Evolutionary conservation across 2,329 filamentous ascomycete genomes (phyloP).

Genomic region (Xylariomycetidae sp.): DNA sequence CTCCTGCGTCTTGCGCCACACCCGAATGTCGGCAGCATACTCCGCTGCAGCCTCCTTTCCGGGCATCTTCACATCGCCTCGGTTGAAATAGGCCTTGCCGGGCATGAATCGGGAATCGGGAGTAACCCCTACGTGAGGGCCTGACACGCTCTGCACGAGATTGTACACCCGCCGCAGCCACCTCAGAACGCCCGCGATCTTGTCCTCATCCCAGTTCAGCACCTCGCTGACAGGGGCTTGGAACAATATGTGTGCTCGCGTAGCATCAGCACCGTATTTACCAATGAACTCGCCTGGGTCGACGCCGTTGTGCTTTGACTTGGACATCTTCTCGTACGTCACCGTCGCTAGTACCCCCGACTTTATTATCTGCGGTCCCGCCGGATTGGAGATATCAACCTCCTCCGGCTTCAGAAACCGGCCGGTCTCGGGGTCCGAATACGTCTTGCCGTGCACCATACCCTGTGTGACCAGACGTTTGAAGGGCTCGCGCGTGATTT

Average conservation of each 20-base stretch:
- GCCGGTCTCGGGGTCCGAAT: conserved; percentile 65
- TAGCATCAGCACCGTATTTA: conserved; percentile 76
- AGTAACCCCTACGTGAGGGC: neutral
- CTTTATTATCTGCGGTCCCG: conserved; percentile 53
- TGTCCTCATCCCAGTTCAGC: conserved; percentile 80
- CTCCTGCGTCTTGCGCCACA: conserved; percentile 62
- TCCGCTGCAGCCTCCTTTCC: conserved; percentile 24
- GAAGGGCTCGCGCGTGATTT: conserved; percentile 59
- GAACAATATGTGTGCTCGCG: conserved; percentile 81
- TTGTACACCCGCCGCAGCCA: conserved; percentile 69
- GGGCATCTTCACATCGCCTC: conserved; percentile 21
- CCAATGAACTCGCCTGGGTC: conserved; percentile 69
- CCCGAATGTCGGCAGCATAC: conserved; percentile 40
- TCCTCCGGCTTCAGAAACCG: conserved; percentile 73
- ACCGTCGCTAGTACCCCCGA: conserved; percentile 54
- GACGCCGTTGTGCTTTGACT: conserved; percentile 89
- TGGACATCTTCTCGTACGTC: conserved; percentile 88
- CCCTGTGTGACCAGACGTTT: conserved; percentile 78
- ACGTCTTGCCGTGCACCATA: conserved; percentile 89
- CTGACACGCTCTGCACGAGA: conserved; percentile 35
- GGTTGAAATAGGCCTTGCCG: conserved; percentile 33
- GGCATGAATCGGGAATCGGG: conserved; percentile 6
- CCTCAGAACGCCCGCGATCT: conserved; percentile 73
- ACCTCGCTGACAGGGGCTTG: conserved; percentile 79
- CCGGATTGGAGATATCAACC: conserved; percentile 55